Conservation (phyloP, 371 early-diverging fungal species). For the Mortierella sp. region DNA sequence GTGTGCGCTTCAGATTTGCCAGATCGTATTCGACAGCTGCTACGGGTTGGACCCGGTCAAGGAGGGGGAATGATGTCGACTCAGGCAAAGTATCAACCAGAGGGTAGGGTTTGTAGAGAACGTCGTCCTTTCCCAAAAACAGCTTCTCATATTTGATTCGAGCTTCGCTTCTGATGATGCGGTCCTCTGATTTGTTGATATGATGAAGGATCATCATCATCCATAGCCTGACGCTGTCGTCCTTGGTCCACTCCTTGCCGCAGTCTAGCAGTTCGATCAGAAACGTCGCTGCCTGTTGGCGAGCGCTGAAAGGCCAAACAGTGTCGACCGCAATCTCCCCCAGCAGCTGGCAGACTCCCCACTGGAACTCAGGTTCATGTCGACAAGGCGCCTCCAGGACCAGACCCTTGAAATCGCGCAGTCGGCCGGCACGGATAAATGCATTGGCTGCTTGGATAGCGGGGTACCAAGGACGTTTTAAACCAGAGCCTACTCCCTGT, state of each 20-base stretch:
- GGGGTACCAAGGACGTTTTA: conserved; percentile 21
- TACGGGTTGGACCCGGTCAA: neutral
- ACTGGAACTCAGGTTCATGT: conserved; percentile 11
- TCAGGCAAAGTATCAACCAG: neutral
- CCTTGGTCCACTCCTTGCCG: neutral
- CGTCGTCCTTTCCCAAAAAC: neutral
- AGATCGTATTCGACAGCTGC: neutral
- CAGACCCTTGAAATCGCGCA: neutral
- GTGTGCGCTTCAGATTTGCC: neutral
- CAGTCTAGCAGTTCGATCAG: conserved; percentile 6
- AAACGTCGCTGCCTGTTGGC: conserved; percentile 7
- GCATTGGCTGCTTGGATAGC: conserved; percentile 1
- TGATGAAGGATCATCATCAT: conserved; percentile 8
- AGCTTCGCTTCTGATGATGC: neutral
- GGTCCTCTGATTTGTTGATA: neutral
- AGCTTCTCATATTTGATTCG: neutral
- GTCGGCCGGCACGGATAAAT: conserved; percentile 8
- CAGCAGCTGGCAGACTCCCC: conserved; percentile 25
- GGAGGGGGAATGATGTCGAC: neutral
- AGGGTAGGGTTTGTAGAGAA: neutral
- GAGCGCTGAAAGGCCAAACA: neutral
- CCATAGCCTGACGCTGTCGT: conserved; percentile 3
- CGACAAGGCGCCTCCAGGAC: conserved; percentile 12
- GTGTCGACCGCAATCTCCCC: conserved; percentile 16
- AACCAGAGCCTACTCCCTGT: neutral